phyloP scores from a whole-genome alignment of 208 protist species.

The Trypanosoma boissoni region DNA sequence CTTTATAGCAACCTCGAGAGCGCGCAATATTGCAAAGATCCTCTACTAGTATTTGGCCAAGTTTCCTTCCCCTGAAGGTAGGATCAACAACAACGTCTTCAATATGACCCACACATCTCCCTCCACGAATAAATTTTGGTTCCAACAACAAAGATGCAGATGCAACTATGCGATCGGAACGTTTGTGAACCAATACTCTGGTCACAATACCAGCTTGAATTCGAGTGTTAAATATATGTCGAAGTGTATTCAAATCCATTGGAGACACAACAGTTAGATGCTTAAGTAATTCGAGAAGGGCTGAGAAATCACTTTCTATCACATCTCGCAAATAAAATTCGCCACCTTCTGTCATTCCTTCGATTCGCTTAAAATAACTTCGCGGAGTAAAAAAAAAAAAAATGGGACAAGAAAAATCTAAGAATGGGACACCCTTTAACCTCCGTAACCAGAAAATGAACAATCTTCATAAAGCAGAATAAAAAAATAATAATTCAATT shows the following conservation, averaged over 20 bases:
- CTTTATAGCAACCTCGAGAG: conserved; percentile 72
- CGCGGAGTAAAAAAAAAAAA: conserved; percentile 13
- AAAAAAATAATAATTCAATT: not conserved
- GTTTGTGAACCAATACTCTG: conserved; percentile 42
- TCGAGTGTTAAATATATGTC: conserved; percentile 26
- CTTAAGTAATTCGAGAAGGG: conserved; percentile 30
- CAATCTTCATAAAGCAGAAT: not conserved
- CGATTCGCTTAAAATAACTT: not conserved
- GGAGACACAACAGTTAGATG: conserved; percentile 33
- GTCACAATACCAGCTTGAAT: conserved; percentile 43
- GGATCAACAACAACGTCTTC: conserved; percentile 83
- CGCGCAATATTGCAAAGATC: conserved; percentile 40
- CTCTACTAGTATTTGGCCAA: conserved; percentile 53
- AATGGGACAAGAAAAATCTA: not conserved
- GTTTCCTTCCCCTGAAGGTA: conserved; percentile 43
- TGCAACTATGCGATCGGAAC: conserved; percentile 38
- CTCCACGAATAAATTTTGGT: conserved; percentile 72
- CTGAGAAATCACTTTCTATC: conserved; percentile 19
- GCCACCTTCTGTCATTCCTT: conserved; percentile 12
- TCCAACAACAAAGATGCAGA: conserved; percentile 80
- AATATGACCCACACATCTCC: conserved; percentile 73
- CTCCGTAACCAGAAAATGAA: not conserved
- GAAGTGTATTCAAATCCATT: conserved; percentile 15
- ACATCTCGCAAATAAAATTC: conserved; percentile 25
- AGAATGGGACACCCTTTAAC: conserved; percentile 1